These are phyloP conservation scores for Amoeboradix gromovi DNA, from an alignment of 371 early-diverging fungal genomes.

Conservation along the genomic window DNA sequence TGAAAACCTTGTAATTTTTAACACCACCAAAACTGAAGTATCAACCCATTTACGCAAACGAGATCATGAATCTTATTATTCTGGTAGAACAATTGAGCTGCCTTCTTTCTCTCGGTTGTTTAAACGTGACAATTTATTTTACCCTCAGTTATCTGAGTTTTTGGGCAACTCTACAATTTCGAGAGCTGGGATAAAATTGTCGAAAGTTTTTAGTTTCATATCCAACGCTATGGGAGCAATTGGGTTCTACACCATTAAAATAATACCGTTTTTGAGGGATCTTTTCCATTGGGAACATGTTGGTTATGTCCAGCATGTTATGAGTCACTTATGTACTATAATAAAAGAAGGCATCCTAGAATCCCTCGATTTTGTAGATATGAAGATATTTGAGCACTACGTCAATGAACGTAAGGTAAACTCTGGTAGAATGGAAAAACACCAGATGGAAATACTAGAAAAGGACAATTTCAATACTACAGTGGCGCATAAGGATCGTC, in stretches of 20 bases:
- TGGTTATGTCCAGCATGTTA: neutral
- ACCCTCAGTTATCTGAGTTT: neutral
- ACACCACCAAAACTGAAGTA: neutral
- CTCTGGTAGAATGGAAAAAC: neutral
- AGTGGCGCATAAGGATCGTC: neutral
- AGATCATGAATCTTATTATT: neutral
- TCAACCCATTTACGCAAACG: neutral
- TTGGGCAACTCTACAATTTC: neutral
- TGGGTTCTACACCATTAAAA: neutral
- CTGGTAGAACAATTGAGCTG: neutral
- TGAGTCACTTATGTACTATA: neutral
- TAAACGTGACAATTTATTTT: neutral
- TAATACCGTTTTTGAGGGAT: neutral
- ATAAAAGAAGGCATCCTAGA: neutral
- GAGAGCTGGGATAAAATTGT: neutral
- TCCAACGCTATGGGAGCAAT: neutral
- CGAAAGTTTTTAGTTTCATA: neutral
- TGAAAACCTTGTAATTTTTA: neutral
- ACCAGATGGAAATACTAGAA: neutral
- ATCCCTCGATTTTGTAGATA: neutral
- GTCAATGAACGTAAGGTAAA: neutral
- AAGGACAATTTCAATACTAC: neutral
- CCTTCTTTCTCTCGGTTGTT: neutral
- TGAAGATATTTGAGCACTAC: neutral
- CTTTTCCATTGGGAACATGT: neutral